Percentiles rank a stretch among this genome's conserved stretches.
Conservation (phyloP, 352 stramenopile genomes). For the Phytophthora pinifolia region DNA sequence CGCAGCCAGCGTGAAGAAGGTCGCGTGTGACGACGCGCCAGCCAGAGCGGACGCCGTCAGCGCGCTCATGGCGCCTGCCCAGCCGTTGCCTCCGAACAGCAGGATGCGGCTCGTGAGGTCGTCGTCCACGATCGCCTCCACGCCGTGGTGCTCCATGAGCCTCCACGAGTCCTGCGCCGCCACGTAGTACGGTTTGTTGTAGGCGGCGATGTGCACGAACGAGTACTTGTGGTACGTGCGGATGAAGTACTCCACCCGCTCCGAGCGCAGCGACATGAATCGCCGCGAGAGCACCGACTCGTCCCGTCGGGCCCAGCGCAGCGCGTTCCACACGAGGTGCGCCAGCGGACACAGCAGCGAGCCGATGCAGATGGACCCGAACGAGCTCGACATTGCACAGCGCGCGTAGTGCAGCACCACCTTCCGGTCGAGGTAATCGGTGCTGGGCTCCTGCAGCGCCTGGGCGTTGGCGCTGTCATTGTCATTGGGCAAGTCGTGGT, state of each 20-base stretch:
- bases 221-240: slow-evolving; percentile 87
- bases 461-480: slow-evolving; percentile 16
- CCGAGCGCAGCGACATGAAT: slow-evolving; percentile 62
- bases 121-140: slow-evolving; percentile 86
- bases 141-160: slow-evolving; percentile 74
- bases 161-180: slow-evolving; percentile 76
- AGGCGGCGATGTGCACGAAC: slow-evolving; percentile 81
- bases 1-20: slow-evolving; percentile 72
- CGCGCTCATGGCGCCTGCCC: slow-evolving; percentile 77
- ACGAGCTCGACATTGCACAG: slow-evolving; percentile 65
- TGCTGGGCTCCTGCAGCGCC: slow-evolving; percentile 16
- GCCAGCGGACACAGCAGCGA: slow-evolving; percentile 78
- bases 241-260: slow-evolving; percentile 73
- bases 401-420: slow-evolving; percentile 74
- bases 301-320: slow-evolving; percentile 74
- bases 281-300: slow-evolving; percentile 64
- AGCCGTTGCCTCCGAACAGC: slow-evolving; percentile 71
- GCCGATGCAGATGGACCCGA: slow-evolving; percentile 84
- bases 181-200: slow-evolving; percentile 81
- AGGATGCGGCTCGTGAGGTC: slow-evolving; percentile 81
- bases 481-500: slow-evolving; percentile 35
- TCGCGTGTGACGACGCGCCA: slow-evolving; percentile 50
- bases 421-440: slow-evolving; percentile 38
- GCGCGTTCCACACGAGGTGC: slow-evolving; percentile 74
- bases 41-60: slow-evolving; percentile 60